Percentiles rank a stretch among this genome's conserved stretches.
Conservation (phyloP, 257 asterid genomes). For the Nicotiana sylvestris region DNA sequence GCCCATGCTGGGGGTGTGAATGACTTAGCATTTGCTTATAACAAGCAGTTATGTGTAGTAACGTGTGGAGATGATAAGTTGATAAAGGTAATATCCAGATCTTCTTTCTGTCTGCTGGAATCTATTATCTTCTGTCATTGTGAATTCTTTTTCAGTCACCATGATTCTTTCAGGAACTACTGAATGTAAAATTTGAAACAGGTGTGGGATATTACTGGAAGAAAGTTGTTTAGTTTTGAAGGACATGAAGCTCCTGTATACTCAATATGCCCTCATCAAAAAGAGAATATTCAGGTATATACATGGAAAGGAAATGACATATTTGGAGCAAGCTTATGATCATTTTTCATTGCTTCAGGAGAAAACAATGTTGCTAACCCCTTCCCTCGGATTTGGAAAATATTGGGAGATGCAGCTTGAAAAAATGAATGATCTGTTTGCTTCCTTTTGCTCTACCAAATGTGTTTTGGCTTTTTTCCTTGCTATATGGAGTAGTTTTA, state of each 20-base stretch:
- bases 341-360: not conserved
- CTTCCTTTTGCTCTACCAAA: no score
- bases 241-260: constrained; percentile 98
- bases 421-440: not conserved
- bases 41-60: constrained; percentile 80
- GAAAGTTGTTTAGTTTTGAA: constrained; percentile 82
- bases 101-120: not conserved
- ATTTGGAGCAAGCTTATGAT: not conserved
- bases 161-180: constrained; percentile 3
- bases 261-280: constrained; percentile 95
- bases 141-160: not conserved
- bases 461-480: no score
- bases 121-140: no score
- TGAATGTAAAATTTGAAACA: constrained; percentile 43
- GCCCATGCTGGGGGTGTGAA: constrained; percentile 93
- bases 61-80: constrained; percentile 97
- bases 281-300: constrained; percentile 88
- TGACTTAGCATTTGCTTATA: constrained; percentile 90
- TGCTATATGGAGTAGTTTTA: no score
- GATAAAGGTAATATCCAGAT: constrained; percentile 53
- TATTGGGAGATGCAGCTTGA: no score
- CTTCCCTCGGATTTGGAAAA: not conserved
- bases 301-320: not conserved
- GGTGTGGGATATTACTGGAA: constrained; percentile 97
- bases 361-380: not conserved